Percentiles rank a stretch among this genome's conserved stretches.
Evolutionary conservation across 495 filamentous ascomycete genomes (phyloP).

Genomic region (Xylaria sp.): DNA sequence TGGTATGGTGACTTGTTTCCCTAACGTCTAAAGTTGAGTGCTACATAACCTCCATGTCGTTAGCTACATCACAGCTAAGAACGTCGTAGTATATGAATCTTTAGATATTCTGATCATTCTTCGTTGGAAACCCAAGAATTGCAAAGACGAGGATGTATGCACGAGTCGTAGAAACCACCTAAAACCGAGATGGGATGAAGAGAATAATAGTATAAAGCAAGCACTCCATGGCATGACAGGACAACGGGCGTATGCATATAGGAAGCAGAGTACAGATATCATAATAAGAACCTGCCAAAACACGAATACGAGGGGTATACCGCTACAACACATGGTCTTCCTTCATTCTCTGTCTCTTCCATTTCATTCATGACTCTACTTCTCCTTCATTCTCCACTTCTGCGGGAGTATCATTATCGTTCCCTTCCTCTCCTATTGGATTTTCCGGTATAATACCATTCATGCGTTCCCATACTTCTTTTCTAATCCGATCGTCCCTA

Average conservation of each 20-base stretch:
- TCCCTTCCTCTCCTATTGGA: conserved; percentile 34
- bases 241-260: conserved; percentile 11
- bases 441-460: conserved; percentile 52
- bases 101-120: neutral
- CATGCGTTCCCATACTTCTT: conserved; percentile 82
- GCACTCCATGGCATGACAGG: conserved; percentile 24
- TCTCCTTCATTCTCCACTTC: conserved; percentile 1
- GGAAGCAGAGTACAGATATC: neutral
- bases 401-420: conserved; percentile 14
- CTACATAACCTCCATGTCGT: no score
- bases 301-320: conserved; percentile 26
- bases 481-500: conserved; percentile 86
- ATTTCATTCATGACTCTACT: conserved; percentile 13
- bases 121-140: neutral
- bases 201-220: conserved; percentile 21
- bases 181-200: neutral
- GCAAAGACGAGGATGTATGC: neutral
- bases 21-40: no score
- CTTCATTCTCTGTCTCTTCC: conserved; percentile 11
- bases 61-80: neutral
- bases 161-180: neutral
- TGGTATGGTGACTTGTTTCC: no score
- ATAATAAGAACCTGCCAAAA: neutral
- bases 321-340: neutral
- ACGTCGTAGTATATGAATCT: neutral